phyloP scores from a whole-genome alignment of 257 asterid genomes.

The Solanum etuberosum region DNA sequence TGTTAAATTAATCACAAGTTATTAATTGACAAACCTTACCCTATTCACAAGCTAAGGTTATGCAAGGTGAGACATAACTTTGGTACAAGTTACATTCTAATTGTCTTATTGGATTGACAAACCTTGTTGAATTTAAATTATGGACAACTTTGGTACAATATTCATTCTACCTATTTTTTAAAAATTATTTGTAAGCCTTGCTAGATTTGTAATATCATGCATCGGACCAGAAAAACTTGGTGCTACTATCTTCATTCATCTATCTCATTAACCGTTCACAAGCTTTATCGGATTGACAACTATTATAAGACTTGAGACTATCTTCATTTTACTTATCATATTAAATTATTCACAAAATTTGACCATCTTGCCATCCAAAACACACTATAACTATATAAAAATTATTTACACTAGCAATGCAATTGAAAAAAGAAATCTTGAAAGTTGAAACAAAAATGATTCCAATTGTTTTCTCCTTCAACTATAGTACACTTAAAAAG shows the following conservation, averaged over 20 bases:
- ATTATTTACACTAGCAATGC: neutral
- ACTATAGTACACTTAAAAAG: neutral
- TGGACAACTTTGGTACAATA: neutral
- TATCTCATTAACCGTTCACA: neutral
- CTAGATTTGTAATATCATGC: neutral
- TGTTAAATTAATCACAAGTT: neutral
- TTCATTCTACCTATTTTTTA: neutral
- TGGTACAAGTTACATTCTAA: neutral
- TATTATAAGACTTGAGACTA: neutral
- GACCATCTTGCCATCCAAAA: neutral
- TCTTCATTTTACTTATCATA: neutral
- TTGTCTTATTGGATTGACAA: neutral
- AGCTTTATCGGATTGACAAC: neutral
- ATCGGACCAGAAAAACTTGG: rapidly evolving
- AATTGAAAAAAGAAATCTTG: neutral
- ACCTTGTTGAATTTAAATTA: neutral
- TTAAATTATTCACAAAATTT: neutral
- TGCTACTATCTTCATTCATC: neutral
- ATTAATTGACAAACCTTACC: neutral
- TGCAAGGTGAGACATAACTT: neutral
- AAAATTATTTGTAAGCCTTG: neutral
- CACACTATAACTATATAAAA: neutral
- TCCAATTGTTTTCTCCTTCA: neutral
- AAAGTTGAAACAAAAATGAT: neutral
- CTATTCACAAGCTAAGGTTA: neutral